Conservation (phyloP, 495 filamentous ascomycete species). For the Neurospora sp. region DNA sequence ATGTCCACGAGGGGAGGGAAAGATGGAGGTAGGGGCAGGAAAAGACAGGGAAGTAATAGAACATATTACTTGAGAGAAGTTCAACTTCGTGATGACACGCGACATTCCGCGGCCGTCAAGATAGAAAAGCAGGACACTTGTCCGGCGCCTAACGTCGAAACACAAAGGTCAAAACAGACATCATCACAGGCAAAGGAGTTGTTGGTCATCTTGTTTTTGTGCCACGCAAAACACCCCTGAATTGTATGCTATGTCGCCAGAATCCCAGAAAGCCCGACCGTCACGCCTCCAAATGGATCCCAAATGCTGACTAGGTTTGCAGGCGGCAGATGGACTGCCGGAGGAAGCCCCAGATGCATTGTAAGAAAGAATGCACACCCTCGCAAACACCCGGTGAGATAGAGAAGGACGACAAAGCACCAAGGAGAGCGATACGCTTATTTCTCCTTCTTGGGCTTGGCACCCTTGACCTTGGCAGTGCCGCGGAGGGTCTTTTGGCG, state of each 20-base stretch:
- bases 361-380: slow-evolving; percentile 24
- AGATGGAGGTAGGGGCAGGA: too few species aligned
- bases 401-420: slow-evolving; percentile 19
- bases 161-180: neutral
- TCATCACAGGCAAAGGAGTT: neutral
- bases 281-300: slow-evolving; percentile 23
- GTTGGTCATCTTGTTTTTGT: neutral
- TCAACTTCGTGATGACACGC: too few species aligned
- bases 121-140: neutral
- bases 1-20: too few species aligned
- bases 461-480: slow-evolving; percentile 81
- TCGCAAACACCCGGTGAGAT: slow-evolving; percentile 13
- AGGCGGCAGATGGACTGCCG: slow-evolving; percentile 15
- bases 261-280: slow-evolving; percentile 23
- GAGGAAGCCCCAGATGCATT: slow-evolving; percentile 15
- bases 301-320: slow-evolving; percentile 10
- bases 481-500: slow-evolving; percentile 95
- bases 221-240: slow-evolving; percentile 16
- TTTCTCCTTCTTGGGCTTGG: slow-evolving; percentile 70
- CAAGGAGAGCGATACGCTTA: slow-evolving; percentile 25
- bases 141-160: neutral
- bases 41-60: too few species aligned
- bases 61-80: too few species aligned
- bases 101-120: neutral
- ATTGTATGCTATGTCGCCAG: slow-evolving; percentile 28